Evolutionary conservation across 495 filamentous ascomycete species (phyloP).

Genomic region (Oleoguttula mirabilis): DNA sequence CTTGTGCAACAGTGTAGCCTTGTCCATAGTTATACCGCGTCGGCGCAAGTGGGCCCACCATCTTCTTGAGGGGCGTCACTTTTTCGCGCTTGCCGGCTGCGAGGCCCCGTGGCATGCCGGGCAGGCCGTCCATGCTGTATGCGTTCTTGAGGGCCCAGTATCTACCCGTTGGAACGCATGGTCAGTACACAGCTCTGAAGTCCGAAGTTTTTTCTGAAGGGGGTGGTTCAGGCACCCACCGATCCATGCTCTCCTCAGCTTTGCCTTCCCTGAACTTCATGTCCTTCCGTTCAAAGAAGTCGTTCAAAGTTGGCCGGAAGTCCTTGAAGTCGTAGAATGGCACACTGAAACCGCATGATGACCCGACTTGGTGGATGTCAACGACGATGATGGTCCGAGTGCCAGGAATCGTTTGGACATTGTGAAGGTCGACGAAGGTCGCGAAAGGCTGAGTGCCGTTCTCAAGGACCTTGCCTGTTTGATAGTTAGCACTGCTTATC

Average conservation of each 20-base stretch:
- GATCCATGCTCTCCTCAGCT: conserved; percentile 39
- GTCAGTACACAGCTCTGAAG: too few species aligned
- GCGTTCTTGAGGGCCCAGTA: conserved; percentile 49
- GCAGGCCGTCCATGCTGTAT: conserved; percentile 42
- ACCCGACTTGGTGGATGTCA: conserved; percentile 27
- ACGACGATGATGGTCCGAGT: conserved; percentile 23
- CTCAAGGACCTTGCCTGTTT: conserved; percentile 21
- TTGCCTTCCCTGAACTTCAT: conserved; percentile 33
- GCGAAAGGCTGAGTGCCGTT: conserved; percentile 20
- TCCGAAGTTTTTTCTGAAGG: too few species aligned
- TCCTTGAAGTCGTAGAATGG: conserved; percentile 41
- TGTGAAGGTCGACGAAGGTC: conserved; percentile 18
- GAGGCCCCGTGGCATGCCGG: conserved; percentile 36
- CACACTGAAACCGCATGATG: conserved; percentile 41
- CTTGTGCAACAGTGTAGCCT: not conserved
- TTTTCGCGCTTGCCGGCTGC: conserved; percentile 31
- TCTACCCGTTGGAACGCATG: too few species aligned
- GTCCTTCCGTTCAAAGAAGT: conserved; percentile 36
- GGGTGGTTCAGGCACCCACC: conserved; percentile 21
- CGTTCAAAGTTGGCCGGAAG: conserved; percentile 36
- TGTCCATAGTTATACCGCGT: conserved; percentile 9
- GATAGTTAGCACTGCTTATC: too few species aligned
- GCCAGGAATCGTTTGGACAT: conserved; percentile 21
- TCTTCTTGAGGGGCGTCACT: conserved; percentile 41
- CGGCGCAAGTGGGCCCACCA: conserved; percentile 24